These are phyloP conservation scores for Moesziomyces parantarcticus DNA, from an alignment of 1,284 basidiomycete species.

Conservation along the genomic window DNA sequence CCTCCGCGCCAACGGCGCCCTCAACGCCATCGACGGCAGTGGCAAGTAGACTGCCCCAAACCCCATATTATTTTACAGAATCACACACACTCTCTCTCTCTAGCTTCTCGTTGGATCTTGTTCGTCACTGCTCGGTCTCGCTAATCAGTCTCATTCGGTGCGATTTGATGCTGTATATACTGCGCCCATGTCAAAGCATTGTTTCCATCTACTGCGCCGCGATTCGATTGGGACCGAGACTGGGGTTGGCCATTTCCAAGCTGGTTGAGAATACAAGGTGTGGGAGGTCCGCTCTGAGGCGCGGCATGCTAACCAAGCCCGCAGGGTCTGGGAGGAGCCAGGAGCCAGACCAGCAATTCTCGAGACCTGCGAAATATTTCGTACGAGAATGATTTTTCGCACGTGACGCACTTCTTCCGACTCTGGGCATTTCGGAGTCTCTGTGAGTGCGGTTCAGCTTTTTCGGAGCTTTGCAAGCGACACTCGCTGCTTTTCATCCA, in stretches of 20 bases:
- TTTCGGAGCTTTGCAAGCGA: too few species aligned
- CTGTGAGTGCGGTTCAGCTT: too few species aligned
- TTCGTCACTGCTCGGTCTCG: neutral
- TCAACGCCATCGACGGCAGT: constrained; percentile 46
- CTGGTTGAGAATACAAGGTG: too few species aligned
- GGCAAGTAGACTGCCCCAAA: constrained; percentile 13
- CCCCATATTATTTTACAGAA: neutral
- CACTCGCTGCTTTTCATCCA: too few species aligned
- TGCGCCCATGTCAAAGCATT: neutral
- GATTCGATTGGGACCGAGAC: too few species aligned
- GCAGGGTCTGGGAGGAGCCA: too few species aligned
- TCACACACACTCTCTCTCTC: neutral
- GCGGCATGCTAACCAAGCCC: too few species aligned
- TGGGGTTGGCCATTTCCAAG: too few species aligned
- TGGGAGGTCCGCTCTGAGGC: too few species aligned
- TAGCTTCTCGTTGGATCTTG: neutral
- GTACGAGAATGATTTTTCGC: constrained; percentile 5
- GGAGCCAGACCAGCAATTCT: too few species aligned
- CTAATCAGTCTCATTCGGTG: neutral
- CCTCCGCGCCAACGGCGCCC: constrained; percentile 61
- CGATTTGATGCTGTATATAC: constrained; percentile 6
- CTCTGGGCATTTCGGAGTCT: neutral
- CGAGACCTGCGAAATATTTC: too few species aligned
- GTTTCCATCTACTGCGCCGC: too few species aligned
- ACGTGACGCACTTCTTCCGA: constrained; percentile 6